Percentiles rank a stretch among this genome's conserved stretches.
These are phyloP conservation scores for Lentinula lateritia DNA, from an alignment of 768 basidiomycete genomes.

Conservation along the genomic window DNA sequence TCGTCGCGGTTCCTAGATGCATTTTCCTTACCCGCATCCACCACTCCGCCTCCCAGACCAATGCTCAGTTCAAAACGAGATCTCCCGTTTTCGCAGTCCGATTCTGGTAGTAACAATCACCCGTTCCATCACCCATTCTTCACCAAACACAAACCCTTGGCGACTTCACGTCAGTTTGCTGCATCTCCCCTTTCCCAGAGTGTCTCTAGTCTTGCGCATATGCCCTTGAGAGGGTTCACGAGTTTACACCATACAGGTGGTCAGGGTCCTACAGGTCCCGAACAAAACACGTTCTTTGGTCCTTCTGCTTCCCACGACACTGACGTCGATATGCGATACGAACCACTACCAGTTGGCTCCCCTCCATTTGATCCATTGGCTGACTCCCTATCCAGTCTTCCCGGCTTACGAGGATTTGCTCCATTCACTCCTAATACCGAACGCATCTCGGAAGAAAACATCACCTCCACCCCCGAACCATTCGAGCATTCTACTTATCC, in stretches of 20 bases:
- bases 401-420: neutral
- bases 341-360: too few relatives aligned
- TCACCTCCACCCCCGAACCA: neutral
- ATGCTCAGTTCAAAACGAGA: neutral
- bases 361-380: neutral
- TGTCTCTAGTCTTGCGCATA: neutral
- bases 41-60: neutral
- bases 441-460: neutral
- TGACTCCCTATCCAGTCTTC: neutral
- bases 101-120: neutral
- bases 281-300: too few relatives aligned
- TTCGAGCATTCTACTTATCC: neutral
- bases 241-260: too few relatives aligned
- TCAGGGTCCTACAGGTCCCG: too few relatives aligned
- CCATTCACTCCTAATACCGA: neutral
- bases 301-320: too few relatives aligned
- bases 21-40: neutral
- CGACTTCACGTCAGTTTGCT: neutral
- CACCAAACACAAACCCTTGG: too few relatives aligned
- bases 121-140: neutral
- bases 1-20: neutral
- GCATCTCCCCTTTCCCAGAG: neutral
- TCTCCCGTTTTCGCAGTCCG: neutral
- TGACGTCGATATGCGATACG: too few relatives aligned
- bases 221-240: neutral